Evolutionary conservation across 176 grass and related monocot genomes (phyloP).

Genomic region (Raddia guianensis): DNA sequence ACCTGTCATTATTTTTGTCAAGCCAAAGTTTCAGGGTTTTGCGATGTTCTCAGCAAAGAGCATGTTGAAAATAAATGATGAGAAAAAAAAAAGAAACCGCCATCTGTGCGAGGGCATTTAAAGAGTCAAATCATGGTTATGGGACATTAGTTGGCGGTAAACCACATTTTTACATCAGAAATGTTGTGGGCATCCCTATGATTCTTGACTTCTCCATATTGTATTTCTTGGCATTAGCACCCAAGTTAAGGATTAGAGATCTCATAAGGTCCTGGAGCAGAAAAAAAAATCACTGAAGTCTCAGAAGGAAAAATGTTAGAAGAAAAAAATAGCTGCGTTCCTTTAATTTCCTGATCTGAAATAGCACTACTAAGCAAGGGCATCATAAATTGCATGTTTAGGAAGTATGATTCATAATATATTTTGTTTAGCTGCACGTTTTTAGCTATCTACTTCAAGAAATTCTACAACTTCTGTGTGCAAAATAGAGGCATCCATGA

Average conservation of each 20-base stretch:
- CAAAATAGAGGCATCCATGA: neutral
- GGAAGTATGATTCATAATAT: neutral
- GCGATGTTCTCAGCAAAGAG: neutral
- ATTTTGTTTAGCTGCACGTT: neutral
- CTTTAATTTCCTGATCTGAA: neutral
- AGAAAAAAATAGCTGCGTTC: neutral
- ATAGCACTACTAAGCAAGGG: constrained; percentile 4
- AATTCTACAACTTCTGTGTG: neutral
- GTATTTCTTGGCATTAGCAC: neutral
- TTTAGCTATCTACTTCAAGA: neutral
- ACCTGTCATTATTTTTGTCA: neutral
- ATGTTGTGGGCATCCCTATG: neutral
- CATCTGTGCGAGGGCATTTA: neutral
- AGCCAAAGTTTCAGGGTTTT: constrained; percentile 2
- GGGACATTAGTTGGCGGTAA: neutral
- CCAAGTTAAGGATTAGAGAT: neutral
- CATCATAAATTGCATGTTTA: neutral
- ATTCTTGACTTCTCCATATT: constrained; percentile 1
- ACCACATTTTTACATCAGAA: neutral
- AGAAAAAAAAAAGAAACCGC: neutral
- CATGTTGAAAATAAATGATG: neutral
- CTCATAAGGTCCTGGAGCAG: neutral
- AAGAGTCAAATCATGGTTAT: constrained; percentile 4
- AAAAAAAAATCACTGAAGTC: neutral
- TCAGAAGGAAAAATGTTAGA: neutral